These are phyloP conservation scores for Astragalus membranaceus DNA, from an alignment of 306 rosid genomes.

Conservation along the genomic window DNA sequence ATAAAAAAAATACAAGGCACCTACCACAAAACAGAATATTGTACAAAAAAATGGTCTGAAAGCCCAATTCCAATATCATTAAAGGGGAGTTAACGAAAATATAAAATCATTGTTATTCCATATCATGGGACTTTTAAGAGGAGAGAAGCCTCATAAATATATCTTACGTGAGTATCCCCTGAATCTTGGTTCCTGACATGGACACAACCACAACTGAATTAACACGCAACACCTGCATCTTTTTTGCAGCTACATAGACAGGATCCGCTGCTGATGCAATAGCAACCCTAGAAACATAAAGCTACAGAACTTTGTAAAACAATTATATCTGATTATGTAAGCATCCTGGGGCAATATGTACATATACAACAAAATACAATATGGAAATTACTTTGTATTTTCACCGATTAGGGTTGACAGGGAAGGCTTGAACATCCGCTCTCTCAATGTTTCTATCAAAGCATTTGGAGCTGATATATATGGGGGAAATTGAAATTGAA, in stretches of 20 bases:
- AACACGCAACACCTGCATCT: constrained; percentile 79
- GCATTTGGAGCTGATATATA: constrained; percentile 66
- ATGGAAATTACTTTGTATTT: constrained; percentile 56
- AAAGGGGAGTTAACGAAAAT: constrained; percentile 1
- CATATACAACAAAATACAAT: constrained; percentile 8
- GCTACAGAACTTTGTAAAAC: constrained; percentile 56
- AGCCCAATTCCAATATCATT: constrained; percentile 8
- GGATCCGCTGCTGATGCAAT: constrained; percentile 78
- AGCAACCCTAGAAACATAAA: constrained; percentile 73
- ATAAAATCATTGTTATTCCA: neutral
- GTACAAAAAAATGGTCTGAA: neutral
- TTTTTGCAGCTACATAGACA: constrained; percentile 74
- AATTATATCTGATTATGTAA: neutral
- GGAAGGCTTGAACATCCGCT: constrained; percentile 89
- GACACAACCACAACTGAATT: constrained; percentile 62
- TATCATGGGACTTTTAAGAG: neutral
- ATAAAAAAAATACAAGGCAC: neutral
- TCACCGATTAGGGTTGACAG: constrained; percentile 71
- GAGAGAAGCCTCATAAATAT: constrained; percentile 16
- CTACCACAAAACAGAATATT: constrained; percentile 2
- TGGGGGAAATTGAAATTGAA: constrained; percentile 16
- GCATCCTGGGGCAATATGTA: constrained; percentile 6
- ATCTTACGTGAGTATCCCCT: constrained; percentile 85
- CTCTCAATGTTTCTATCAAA: constrained; percentile 80
- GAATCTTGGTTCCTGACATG: constrained; percentile 68